Evolutionary conservation across 2,329 filamentous ascomycete species (phyloP).

Genomic region (Penicillium sp.): DNA sequence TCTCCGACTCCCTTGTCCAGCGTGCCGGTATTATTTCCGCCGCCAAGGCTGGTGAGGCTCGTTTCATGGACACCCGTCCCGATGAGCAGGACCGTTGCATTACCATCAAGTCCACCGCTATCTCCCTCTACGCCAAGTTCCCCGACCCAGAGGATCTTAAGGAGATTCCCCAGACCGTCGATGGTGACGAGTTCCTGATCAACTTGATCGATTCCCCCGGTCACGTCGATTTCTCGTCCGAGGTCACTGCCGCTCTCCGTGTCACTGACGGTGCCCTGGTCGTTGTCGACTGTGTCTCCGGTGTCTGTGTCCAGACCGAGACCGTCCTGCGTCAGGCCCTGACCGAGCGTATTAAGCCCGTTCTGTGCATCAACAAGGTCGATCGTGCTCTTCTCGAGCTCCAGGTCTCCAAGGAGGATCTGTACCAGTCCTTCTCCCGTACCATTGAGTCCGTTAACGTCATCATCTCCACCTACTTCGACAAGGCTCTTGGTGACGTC

Average conservation of each 20-base stretch:
- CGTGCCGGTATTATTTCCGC: slow-evolving; percentile 99
- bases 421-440: slow-evolving; percentile 99
- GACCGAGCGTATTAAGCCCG: slow-evolving; percentile 99
- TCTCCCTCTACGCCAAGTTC: slow-evolving; percentile 91
- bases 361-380: slow-evolving; percentile 99
- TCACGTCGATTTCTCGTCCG: slow-evolving; percentile 99
- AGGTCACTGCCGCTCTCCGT: slow-evolving; percentile 98
- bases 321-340: slow-evolving; percentile 98
- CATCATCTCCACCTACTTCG: slow-evolving; percentile 98
- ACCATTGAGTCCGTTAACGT: slow-evolving; percentile 99
- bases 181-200: slow-evolving; percentile 97
- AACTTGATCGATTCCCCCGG: slow-evolving; percentile 99
- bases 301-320: slow-evolving; percentile 99
- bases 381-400: slow-evolving; percentile 99
- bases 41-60: slow-evolving; percentile 91
- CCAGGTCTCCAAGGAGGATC: slow-evolving; percentile 96
- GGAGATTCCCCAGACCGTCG: slow-evolving; percentile 85
- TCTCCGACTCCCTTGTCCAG: slow-evolving; percentile 98
- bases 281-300: slow-evolving; percentile 99
- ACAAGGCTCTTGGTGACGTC: slow-evolving; percentile 94
- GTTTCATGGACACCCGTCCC: slow-evolving; percentile 93
- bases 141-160: slow-evolving; percentile 81
- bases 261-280: slow-evolving; percentile 99
- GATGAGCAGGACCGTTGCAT: slow-evolving; percentile 99
- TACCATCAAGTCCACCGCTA: slow-evolving; percentile 99